phyloP scores from a whole-genome alignment of 768 basidiomycete genomes.

The Hericium erinaceus region DNA sequence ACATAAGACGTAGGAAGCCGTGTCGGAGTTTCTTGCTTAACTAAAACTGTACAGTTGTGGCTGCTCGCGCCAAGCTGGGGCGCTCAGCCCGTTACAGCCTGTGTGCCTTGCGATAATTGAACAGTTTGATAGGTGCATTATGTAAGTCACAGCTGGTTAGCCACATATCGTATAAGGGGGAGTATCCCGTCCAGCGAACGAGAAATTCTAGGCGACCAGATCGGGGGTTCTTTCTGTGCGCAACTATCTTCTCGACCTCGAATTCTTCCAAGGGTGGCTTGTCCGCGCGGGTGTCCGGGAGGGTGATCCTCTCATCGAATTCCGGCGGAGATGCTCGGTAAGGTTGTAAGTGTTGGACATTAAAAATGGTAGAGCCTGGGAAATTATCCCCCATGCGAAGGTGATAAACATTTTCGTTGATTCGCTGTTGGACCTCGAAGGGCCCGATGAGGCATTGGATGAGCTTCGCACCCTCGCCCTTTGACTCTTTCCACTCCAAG shows the following conservation, averaged over 20 bases:
- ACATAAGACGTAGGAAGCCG: no score
- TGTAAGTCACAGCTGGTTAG: background rate
- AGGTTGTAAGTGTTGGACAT: constrained; percentile 16
- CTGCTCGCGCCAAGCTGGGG: no score
- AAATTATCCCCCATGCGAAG: constrained; percentile 14
- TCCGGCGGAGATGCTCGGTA: constrained; percentile 14
- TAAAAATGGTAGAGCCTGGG: constrained; percentile 16
- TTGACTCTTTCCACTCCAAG: constrained; percentile 8
- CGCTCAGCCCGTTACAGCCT: no score
- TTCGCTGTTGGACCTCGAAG: constrained; percentile 16
- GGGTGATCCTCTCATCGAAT: constrained; percentile 3
- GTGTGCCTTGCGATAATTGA: background rate
- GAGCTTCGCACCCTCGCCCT: constrained; percentile 17
- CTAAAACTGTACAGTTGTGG: no score
- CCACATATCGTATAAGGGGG: background rate
- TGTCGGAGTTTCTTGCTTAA: no score
- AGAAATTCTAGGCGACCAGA: constrained; percentile 3
- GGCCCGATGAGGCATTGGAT: constrained; percentile 16
- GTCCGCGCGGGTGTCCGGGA: background rate
- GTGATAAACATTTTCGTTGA: constrained; percentile 17
- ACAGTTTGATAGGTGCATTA: background rate
- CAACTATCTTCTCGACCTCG: constrained; percentile 3
- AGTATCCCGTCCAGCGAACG: constrained; percentile 9
- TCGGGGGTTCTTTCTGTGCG: background rate
- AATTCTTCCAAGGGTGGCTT: constrained; percentile 1